phyloP scores from a whole-genome alignment of 805 yeast genomes.

The Wickerhamiella galacta region DNA sequence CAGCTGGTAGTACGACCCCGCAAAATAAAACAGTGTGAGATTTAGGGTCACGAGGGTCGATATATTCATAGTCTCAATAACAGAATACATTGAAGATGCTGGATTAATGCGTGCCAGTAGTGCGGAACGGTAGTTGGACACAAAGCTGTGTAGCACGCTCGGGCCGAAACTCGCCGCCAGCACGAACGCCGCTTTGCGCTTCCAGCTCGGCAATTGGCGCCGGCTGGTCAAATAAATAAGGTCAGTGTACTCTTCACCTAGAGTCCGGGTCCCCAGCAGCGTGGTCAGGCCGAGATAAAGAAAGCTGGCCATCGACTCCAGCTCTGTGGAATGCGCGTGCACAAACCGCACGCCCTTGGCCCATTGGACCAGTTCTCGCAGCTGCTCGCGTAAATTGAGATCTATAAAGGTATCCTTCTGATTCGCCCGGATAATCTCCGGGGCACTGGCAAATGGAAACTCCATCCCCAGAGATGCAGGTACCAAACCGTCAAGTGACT shows the following conservation, averaged over 20 bases:
- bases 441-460: slow-evolving; percentile 68
- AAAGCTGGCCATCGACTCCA: slow-evolving; percentile 39
- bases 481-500: too few relatives aligned
- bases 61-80: slow-evolving; percentile 10
- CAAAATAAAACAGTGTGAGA: slow-evolving; percentile 65
- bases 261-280: slow-evolving; percentile 53
- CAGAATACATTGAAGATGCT: slow-evolving; percentile 1
- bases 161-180: slow-evolving; percentile 49
- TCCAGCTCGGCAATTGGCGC: slow-evolving; percentile 15
- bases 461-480: too few relatives aligned
- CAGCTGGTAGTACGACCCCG: slow-evolving; percentile 65
- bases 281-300: slow-evolving; percentile 65
- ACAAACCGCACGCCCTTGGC: slow-evolving; percentile 39
- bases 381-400: slow-evolving; percentile 32
- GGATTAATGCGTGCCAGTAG: slow-evolving; percentile 4
- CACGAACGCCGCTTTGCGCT: slow-evolving; percentile 40
- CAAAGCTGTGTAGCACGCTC: slow-evolving; percentile 22
- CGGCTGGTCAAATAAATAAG: slow-evolving; percentile 16
- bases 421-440: slow-evolving; percentile 75
- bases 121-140: slow-evolving; percentile 12
- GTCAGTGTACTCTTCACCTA: slow-evolving; percentile 92
- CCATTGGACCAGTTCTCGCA: slow-evolving; percentile 38
- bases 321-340: slow-evolving; percentile 44
- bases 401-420: slow-evolving; percentile 77
- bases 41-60: slow-evolving; percentile 45